Conservation (phyloP, 192 early-diverging fungal species). For the Mortierella antarctica region DNA sequence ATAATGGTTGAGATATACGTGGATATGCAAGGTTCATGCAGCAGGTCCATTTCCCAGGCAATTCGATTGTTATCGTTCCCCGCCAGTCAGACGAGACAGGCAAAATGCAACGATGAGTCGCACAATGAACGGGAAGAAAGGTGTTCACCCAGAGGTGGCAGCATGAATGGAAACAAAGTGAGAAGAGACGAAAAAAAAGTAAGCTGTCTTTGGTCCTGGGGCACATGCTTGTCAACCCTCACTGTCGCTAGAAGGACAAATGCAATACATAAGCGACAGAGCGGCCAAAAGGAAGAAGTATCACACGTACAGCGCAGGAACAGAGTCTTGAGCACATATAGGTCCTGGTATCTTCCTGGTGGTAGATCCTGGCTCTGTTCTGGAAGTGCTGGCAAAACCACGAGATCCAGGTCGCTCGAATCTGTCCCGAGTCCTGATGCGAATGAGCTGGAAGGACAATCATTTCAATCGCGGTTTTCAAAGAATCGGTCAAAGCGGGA, state of each 20-base stretch:
- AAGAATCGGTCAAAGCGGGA: no score
- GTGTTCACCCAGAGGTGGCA: no score
- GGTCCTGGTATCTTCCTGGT: slow-evolving; percentile 38
- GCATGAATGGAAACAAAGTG: background rate
- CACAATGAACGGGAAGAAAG: no score
- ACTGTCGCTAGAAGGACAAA: background rate
- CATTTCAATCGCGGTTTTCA: background rate
- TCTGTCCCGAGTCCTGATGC: slow-evolving; percentile 50
- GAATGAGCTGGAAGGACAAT: slow-evolving; percentile 33
- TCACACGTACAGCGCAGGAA: slow-evolving; percentile 41
- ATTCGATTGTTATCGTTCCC: no score
- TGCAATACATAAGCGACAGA: background rate
- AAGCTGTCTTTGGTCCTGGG: background rate
- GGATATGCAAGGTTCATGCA: no score
- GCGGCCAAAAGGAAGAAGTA: no score
- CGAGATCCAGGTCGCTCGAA: slow-evolving; percentile 43
- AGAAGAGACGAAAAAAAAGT: background rate
- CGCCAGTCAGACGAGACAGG: no score
- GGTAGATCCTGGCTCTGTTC: slow-evolving; percentile 38
- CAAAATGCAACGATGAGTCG: no score
- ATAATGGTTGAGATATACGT: no score
- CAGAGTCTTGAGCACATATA: slow-evolving; percentile 46
- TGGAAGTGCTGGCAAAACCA: slow-evolving; percentile 42
- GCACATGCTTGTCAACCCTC: no score
- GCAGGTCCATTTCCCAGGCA: no score